Conservation (phyloP, 2,329 filamentous ascomycete species). For the Stemphylium lycopersici region DNA sequence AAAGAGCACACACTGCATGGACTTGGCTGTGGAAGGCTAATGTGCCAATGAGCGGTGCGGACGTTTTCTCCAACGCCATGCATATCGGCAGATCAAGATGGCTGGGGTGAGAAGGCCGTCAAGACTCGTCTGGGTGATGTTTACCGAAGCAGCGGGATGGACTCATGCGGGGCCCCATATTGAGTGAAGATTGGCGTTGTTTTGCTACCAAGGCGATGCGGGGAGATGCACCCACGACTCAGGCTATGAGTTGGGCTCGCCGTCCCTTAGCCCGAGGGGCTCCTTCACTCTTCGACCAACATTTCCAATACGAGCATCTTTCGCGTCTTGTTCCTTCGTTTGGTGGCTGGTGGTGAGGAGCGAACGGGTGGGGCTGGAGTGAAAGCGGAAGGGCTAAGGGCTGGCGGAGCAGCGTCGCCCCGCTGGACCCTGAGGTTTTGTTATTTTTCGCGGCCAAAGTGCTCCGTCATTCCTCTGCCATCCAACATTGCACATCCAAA, state of each 20-base stretch:
- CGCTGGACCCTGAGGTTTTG: slow-evolving; percentile 20
- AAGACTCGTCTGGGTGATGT: slow-evolving; percentile 10
- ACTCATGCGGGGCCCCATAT: slow-evolving; percentile 22
- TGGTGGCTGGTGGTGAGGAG: background rate
- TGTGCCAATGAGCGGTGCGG: background rate
- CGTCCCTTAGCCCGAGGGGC: background rate
- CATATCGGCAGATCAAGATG: slow-evolving; percentile 21
- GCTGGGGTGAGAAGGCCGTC: slow-evolving; percentile 1
- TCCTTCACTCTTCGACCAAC: background rate
- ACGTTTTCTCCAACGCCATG: slow-evolving; percentile 2
- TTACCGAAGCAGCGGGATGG: slow-evolving; percentile 5
- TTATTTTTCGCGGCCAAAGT: background rate
- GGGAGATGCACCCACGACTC: background rate
- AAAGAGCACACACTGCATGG: background rate
- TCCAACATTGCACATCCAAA: no score
- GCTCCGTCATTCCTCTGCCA: background rate
- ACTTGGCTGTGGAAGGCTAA: slow-evolving; percentile 3
- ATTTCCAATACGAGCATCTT: background rate
- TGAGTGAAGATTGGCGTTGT: slow-evolving; percentile 8
- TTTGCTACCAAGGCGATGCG: slow-evolving; percentile 2
- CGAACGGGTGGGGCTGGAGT: background rate
- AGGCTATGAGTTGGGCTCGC: background rate
- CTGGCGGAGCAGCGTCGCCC: slow-evolving; percentile 17
- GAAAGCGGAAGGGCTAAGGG: slow-evolving; percentile 5
- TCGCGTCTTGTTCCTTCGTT: background rate